Evolutionary conservation across 2,329 filamentous ascomycete genomes (phyloP).

Genomic region (Sordariomycetes sp.): DNA sequence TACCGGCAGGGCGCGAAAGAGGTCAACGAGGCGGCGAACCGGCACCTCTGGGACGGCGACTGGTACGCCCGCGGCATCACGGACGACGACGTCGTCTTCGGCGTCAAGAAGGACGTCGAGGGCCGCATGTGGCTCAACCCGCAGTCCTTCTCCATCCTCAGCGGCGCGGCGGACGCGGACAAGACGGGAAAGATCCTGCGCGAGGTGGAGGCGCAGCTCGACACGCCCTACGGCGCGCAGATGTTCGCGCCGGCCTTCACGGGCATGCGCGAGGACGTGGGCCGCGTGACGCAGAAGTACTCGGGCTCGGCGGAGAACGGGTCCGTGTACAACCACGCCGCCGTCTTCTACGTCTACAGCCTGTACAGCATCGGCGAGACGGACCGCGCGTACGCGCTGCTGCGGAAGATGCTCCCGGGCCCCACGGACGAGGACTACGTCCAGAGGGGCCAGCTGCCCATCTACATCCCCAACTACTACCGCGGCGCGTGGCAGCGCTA

Average conservation of each 20-base stretch:
- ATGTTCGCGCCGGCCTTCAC: constrained; percentile 47
- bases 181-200: constrained; percentile 33
- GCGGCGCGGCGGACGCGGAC: constrained; percentile 33
- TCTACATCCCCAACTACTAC: constrained; percentile 51
- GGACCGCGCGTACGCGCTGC: constrained; percentile 37
- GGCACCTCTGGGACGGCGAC: constrained; percentile 42
- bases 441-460: constrained; percentile 42
- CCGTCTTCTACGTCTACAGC: constrained; percentile 42
- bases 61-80: constrained; percentile 50
- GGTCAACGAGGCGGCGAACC: constrained; percentile 38
- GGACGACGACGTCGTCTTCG: constrained; percentile 41
- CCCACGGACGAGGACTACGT: constrained; percentile 37
- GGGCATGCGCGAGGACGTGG: constrained; percentile 46
- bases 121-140: constrained; percentile 49
- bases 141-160: constrained; percentile 43
- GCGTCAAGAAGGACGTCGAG: constrained; percentile 36
- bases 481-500: constrained; percentile 36
- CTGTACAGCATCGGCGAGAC: constrained; percentile 36
- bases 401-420: constrained; percentile 43
- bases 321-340: constrained; percentile 47
- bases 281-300: constrained; percentile 47
- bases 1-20: constrained; percentile 31
- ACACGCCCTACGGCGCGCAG: constrained; percentile 39
- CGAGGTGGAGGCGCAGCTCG: constrained; percentile 38
- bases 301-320: constrained; percentile 48